These are phyloP conservation scores for Ramularia endophylla DNA, from an alignment of 2,329 filamentous ascomycete species.

Conservation along the genomic window DNA sequence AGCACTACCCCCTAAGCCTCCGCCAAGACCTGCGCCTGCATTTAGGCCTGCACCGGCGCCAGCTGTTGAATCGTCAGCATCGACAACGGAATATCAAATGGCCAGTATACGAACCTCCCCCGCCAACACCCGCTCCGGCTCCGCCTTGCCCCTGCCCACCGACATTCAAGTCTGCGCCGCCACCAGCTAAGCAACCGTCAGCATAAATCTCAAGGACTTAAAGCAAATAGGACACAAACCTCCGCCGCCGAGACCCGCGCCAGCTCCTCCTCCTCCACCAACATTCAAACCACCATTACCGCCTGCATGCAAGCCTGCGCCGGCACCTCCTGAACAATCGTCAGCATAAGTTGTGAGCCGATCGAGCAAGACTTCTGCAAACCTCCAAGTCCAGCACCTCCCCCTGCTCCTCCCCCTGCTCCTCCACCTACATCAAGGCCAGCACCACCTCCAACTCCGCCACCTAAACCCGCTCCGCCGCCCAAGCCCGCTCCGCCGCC, in stretches of 20 bases:
- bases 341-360: background rate
- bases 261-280: background rate
- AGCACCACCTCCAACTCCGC: too few relatives aligned
- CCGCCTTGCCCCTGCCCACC: conserved; percentile 1
- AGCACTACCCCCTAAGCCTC: conserved; percentile 1
- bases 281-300: conserved; percentile 1
- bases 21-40: too few relatives aligned
- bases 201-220: background rate
- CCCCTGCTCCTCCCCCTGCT: background rate
- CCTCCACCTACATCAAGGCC: background rate
- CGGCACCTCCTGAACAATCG: background rate
- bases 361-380: too few relatives aligned
- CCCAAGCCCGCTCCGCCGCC: conserved; percentile 1
- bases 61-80: too few relatives aligned
- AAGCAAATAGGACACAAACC: too few relatives aligned
- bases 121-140: background rate
- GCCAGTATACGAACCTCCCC: too few relatives aligned
- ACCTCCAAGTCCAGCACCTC: background rate
- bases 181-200: conserved; percentile 1
- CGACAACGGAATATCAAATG: too few relatives aligned
- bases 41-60: conserved; percentile 2
- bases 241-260: background rate
- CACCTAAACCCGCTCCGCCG: background rate
- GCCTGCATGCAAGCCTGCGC: conserved; percentile 1
- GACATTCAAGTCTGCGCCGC: background rate